These are phyloP conservation scores for Ascochyta viciae-villosae DNA, from an alignment of 2,329 filamentous ascomycete genomes.

Conservation along the genomic window DNA sequence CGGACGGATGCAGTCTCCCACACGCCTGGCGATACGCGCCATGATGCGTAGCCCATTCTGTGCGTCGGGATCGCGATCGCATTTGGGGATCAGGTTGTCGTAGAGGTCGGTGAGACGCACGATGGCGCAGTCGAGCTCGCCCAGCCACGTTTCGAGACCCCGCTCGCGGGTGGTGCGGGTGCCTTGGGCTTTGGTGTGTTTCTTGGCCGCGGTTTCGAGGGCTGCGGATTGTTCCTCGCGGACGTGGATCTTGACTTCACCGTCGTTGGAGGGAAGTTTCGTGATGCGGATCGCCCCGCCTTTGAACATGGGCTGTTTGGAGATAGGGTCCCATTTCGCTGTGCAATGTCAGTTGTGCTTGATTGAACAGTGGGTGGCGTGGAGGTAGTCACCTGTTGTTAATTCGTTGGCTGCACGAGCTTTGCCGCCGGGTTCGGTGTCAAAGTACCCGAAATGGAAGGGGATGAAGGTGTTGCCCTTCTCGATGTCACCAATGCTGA, in stretches of 20 bases:
- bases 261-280: slow-evolving; percentile 6
- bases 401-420: slow-evolving; percentile 12
- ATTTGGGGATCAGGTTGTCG: slow-evolving; percentile 1
- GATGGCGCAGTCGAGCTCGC: slow-evolving; percentile 10
- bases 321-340: slow-evolving; percentile 17
- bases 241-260: slow-evolving; percentile 12
- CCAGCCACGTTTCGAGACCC: slow-evolving; percentile 7
- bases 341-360: not conserved
- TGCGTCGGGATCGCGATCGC: slow-evolving; percentile 6
- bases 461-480: slow-evolving; percentile 17
- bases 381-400: slow-evolving; percentile 8
- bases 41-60: slow-evolving; percentile 11
- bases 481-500: slow-evolving; percentile 11
- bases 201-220: not conserved
- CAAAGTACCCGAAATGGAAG: slow-evolving; percentile 18
- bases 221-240: slow-evolving; percentile 10
- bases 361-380: not conserved
- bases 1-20: slow-evolving; percentile 7
- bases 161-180: not conserved
- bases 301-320: slow-evolving; percentile 17
- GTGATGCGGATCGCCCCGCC: slow-evolving; percentile 14
- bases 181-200: slow-evolving; percentile 2
- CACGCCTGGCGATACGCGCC: not conserved
- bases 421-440: slow-evolving; percentile 6
- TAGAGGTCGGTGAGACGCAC: not conserved